Evolutionary conservation across 371 early-diverging fungal genomes (phyloP).

Genomic region (Apophysomyces sp.): DNA sequence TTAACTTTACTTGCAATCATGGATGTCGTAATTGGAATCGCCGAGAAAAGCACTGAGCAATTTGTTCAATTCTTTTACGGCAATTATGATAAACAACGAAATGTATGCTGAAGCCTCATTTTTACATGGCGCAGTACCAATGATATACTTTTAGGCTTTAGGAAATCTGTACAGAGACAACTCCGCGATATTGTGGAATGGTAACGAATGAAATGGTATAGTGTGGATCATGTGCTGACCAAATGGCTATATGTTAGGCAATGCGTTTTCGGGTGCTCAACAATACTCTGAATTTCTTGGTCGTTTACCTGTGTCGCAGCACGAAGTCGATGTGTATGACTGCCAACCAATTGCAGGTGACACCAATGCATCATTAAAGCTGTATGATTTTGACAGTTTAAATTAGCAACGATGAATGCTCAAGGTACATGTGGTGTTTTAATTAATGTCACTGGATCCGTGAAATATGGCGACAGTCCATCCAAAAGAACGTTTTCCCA

Average conservation of each 20-base stretch:
- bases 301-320: constrained; percentile 61
- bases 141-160: constrained; percentile 34
- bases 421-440: constrained; percentile 53
- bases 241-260: too few species aligned
- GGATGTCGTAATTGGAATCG: constrained; percentile 29
- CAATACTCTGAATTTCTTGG: constrained; percentile 60
- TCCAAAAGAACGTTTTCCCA: constrained; percentile 59
- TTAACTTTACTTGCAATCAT: too few species aligned
- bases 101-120: constrained; percentile 29
- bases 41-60: constrained; percentile 53
- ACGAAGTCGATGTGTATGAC: constrained; percentile 62
- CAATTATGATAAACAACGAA: constrained; percentile 62
- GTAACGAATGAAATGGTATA: constrained; percentile 45
- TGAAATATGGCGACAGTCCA: constrained; percentile 60
- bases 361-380: neutral
- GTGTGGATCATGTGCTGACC: too few species aligned
- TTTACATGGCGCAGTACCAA: neutral
- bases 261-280: constrained; percentile 54
- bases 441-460: constrained; percentile 57
- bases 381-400: neutral
- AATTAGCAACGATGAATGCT: constrained; percentile 35
- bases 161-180: constrained; percentile 63
- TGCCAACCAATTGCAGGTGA: constrained; percentile 64
- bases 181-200: constrained; percentile 78
- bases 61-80: constrained; percentile 68